These are phyloP conservation scores for Calonectria naviculata DNA, from an alignment of 2,329 filamentous ascomycete genomes.

Conservation along the genomic window DNA sequence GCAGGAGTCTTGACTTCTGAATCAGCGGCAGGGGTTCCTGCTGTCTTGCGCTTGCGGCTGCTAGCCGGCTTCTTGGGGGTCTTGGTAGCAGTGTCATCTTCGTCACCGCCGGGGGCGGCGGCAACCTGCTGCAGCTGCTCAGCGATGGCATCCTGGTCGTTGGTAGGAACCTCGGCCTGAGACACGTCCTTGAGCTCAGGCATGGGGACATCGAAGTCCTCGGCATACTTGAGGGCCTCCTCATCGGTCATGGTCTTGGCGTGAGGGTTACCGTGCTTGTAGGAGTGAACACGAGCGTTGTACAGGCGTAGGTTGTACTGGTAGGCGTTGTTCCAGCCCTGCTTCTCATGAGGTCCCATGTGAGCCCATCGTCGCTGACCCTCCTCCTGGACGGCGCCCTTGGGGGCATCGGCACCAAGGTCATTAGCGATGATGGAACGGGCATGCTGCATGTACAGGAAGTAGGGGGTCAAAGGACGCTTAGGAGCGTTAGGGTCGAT, in stretches of 20 bases:
- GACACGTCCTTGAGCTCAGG: constrained; percentile 59
- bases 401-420: constrained; percentile 79
- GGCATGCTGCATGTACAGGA: constrained; percentile 92
- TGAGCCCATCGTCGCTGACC: constrained; percentile 87
- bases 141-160: constrained; percentile 67
- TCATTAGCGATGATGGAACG: constrained; percentile 85
- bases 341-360: constrained; percentile 80
- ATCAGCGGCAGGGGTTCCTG: constrained; percentile 52
- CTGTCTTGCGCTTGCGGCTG: constrained; percentile 68
- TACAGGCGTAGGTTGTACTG: constrained; percentile 75
- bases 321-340: constrained; percentile 74
- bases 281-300: constrained; percentile 73
- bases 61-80: constrained; percentile 67
- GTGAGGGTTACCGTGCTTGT: constrained; percentile 67
- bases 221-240: constrained; percentile 70
- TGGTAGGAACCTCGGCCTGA: constrained; percentile 43
- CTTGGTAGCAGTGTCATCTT: constrained; percentile 61
- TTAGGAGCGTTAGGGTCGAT: constrained; percentile 96
- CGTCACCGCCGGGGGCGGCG: constrained; percentile 51
- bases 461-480: constrained; percentile 92
- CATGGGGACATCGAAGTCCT: constrained; percentile 65
- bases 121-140: constrained; percentile 66
- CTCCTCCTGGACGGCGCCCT: constrained; percentile 89
- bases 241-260: constrained; percentile 72
- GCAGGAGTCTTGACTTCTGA: constrained; percentile 54